Evolutionary conservation across 148 eudicot species (phyloP), one percentile per base, ranked within the genome.

Genomic region (Dianthus caryophyllus): DNA sequence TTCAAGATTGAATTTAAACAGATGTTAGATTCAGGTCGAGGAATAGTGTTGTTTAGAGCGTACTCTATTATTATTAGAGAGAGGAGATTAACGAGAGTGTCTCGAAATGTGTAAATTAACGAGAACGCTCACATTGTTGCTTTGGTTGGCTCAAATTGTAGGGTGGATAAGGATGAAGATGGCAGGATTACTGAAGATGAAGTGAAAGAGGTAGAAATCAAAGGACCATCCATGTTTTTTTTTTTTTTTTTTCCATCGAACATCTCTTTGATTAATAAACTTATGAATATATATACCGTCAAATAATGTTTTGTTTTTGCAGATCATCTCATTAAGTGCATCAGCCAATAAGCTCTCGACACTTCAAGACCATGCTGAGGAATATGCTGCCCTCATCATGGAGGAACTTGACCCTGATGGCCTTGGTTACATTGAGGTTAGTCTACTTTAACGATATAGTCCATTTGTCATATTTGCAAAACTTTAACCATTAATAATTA

Each of bases 141-240:
- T 7, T 33, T 33, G 38, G 38, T 13, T 44, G 57, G n/a, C 7
- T 69, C 1, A 64, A 58, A 69, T 43, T 59, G n/a, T 64, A 83
- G 86, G 86, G 83, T 83, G 44, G 86, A 83, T 61, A 83, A 80
- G 69, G 67, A 83, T 65, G 81, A 75, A 26, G 86, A 80, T 72
- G 86, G 86, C 5, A 71, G 78, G 49, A 83, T 83, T 52, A 80
- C 83, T 1, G 83, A 83, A 73, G 86, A 68, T 31, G 86, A 83
- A 52, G 86, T 83, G 61, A 83, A 41, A 74, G 71, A 83, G 83
- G 86, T 83, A 71, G 12, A 57, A 63, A 30, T 10, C 61, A 15
- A 49, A 22, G 5, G 33, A 24, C 24, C 56, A 22, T 62, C 57
- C 12, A 2, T 5, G 29, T 44, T 27, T 26, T 56, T 2, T 6